phyloP scores from a whole-genome alignment of 2,329 filamentous ascomycete species.

The Sarocladiaceae sp. region DNA sequence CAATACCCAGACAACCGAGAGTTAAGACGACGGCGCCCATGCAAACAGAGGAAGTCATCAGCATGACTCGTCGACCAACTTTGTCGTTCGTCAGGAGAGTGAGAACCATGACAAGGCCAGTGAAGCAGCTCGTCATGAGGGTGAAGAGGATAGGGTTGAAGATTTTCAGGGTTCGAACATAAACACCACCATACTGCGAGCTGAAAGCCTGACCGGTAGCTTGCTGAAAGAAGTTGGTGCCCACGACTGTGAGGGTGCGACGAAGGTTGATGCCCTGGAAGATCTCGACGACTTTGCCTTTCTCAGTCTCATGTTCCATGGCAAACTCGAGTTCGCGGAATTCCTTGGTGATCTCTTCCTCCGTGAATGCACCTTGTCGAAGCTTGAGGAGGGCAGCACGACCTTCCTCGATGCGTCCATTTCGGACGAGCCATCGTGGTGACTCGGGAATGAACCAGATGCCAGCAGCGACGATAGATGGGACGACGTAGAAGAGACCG shows the following conservation, averaged over 20 bases:
- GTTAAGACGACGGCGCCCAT: too few relatives aligned
- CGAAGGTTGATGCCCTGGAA: slow-evolving; percentile 14
- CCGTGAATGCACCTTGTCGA: slow-evolving; percentile 10
- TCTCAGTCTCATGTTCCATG: slow-evolving; percentile 18
- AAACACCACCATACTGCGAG: slow-evolving; percentile 23
- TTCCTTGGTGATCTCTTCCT: slow-evolving; percentile 17
- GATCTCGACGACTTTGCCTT: slow-evolving; percentile 17
- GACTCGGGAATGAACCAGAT: slow-evolving; percentile 28
- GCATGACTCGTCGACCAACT: background rate
- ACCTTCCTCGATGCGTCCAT: slow-evolving; percentile 23
- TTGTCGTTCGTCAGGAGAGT: background rate
- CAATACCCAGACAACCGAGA: too few relatives aligned
- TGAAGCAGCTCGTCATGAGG: slow-evolving; percentile 14
- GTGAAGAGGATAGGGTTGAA: slow-evolving; percentile 24
- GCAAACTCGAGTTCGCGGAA: slow-evolving; percentile 9
- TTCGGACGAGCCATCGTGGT: slow-evolving; percentile 23
- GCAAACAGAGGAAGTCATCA: too few relatives aligned
- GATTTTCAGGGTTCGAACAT: slow-evolving; percentile 21
- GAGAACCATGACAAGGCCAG: slow-evolving; percentile 12
- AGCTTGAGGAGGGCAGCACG: slow-evolving; percentile 17
- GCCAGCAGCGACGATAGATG: slow-evolving; percentile 20
- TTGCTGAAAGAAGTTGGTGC: slow-evolving; percentile 25
- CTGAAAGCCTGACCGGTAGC: slow-evolving; percentile 22
- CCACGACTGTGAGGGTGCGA: slow-evolving; percentile 20
- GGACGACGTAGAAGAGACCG: slow-evolving; percentile 28